A percentile compares a stretch with the other conserved stretches of the same genome.
Evolutionary conservation across 2,329 filamentous ascomycete species (phyloP).

Genomic region (Aspergillus sp.): DNA sequence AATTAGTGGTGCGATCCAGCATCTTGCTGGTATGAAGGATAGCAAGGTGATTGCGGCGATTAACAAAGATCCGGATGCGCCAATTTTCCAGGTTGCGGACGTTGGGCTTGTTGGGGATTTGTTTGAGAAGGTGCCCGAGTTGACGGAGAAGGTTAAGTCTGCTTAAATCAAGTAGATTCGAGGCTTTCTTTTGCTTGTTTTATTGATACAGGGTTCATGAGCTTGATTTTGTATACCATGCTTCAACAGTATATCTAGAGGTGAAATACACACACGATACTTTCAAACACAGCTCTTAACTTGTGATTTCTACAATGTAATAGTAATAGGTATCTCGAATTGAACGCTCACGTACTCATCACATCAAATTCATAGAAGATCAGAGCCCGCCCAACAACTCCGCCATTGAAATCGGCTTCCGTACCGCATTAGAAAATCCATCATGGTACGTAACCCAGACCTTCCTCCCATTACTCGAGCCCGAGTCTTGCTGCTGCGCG

Average conservation of each 20-base stretch:
- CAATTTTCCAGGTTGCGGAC: constrained; percentile 97
- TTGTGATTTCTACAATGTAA: not conserved
- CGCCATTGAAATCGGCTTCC: constrained; percentile 79
- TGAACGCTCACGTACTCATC: not conserved
- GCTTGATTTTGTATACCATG: constrained; percentile 15
- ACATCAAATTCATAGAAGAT: not conserved
- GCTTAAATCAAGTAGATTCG: constrained; percentile 11
- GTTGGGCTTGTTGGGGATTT: constrained; percentile 94
- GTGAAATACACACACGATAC: not conserved
- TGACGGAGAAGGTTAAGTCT: constrained; percentile 88
- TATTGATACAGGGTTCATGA: constrained; percentile 6
- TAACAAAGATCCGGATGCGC: constrained; percentile 96
- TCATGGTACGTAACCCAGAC: constrained; percentile 92
- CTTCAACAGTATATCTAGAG: constrained; percentile 7
- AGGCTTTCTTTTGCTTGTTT: constrained; percentile 1
- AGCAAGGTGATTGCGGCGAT: constrained; percentile 99
- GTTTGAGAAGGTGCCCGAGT: constrained; percentile 92
- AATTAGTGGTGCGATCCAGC: constrained; percentile 96
- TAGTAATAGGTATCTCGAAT: not conserved
- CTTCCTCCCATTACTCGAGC: constrained; percentile 54
- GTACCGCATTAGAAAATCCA: constrained; percentile 88
- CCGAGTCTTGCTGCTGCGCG: constrained; percentile 32
- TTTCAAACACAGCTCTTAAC: not conserved
- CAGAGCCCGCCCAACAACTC: constrained; percentile 67
- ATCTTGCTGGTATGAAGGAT: constrained; percentile 99